Conservation (phyloP, 805 yeast genomes). For the Tetrapisispora namnaoensis region DNA sequence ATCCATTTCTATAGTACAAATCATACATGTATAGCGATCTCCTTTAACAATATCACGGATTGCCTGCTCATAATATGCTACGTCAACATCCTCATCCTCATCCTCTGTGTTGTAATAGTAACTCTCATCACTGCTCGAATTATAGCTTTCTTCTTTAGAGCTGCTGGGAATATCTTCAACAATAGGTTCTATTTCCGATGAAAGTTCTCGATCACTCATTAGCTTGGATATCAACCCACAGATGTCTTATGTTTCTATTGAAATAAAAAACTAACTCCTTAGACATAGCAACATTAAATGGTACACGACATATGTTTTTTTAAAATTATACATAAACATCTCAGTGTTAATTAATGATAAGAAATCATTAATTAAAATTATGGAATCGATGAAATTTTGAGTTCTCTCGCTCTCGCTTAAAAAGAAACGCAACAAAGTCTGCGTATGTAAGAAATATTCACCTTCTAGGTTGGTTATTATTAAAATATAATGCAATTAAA, state of each 20-base stretch:
- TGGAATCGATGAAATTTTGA: no score
- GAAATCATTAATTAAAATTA: no score
- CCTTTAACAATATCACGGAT: constrained; percentile 29
- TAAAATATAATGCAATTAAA: no score
- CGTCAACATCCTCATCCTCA: constrained; percentile 12
- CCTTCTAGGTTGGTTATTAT: no score
- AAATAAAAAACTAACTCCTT: no score
- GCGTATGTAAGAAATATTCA: no score
- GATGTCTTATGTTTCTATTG: neutral
- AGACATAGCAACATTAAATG: no score
- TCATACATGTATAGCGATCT: constrained; percentile 74
- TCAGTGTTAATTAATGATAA: no score
- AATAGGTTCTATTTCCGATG: neutral
- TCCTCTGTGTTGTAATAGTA: constrained; percentile 3
- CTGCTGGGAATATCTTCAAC: neutral
- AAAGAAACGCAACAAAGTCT: no score
- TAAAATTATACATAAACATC: no score
- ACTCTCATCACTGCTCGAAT: neutral
- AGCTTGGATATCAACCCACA: neutral
- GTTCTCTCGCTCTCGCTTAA: no score
- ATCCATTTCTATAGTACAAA: constrained; percentile 78
- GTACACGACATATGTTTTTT: no score
- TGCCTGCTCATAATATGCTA: constrained; percentile 26
- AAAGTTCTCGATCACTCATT: neutral
- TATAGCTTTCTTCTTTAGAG: constrained; percentile 1